Conservation (phyloP, 176 grass and related monocot genomes). For the Thalia dealbata region DNA sequence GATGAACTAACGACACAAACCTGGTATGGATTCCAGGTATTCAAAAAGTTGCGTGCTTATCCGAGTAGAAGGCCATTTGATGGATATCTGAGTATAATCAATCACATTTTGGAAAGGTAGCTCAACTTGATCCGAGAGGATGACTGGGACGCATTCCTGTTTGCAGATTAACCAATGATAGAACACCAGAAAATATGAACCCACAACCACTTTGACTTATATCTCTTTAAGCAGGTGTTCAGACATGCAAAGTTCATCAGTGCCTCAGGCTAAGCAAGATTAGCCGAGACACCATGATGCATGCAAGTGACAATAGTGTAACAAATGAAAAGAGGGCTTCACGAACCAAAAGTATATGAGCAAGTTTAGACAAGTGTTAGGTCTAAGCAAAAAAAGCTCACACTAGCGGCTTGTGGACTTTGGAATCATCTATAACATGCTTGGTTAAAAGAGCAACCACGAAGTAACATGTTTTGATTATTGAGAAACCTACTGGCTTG, state of each 20-base stretch:
- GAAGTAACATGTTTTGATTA: too few species aligned
- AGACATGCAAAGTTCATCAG: not conserved
- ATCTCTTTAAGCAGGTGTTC: not conserved
- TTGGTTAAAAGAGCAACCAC: constrained; percentile 2
- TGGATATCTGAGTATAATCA: constrained; percentile 71
- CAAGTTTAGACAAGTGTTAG: not conserved
- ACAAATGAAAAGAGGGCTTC: not conserved
- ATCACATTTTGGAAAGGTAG: constrained; percentile 91
- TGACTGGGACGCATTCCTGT: constrained; percentile 91
- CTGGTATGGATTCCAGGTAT: constrained; percentile 78
- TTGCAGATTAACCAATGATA: constrained; percentile 27
- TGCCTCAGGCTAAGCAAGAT: not conserved
- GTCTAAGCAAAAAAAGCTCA: not conserved
- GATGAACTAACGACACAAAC: constrained; percentile 13
- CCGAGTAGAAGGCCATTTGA: constrained; percentile 74
- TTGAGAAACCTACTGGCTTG: too few species aligned
- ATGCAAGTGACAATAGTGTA: not conserved
- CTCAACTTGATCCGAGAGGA: constrained; percentile 87
- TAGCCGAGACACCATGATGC: not conserved
- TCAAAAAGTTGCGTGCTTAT: constrained; percentile 56
- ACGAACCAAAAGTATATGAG: not conserved
- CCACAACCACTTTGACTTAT: not conserved
- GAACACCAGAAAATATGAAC: not conserved
- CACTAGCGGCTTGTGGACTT: not conserved
- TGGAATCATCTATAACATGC: not conserved